These are phyloP conservation scores for Boletus tylopilopsis DNA, from an alignment of 768 basidiomycete species.

Conservation along the genomic window DNA sequence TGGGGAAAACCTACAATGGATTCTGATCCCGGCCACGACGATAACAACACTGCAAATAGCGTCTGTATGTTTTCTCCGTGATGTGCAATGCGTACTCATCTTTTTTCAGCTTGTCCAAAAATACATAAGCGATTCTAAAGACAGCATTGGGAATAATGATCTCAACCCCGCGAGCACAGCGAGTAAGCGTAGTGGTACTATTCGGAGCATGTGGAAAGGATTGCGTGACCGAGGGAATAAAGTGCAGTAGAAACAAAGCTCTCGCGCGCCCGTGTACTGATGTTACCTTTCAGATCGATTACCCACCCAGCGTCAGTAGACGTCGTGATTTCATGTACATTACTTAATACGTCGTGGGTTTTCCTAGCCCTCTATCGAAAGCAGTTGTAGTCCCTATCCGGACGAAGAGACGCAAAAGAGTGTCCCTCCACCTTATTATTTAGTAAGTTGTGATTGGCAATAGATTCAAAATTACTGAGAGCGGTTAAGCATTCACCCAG, in stretches of 20 bases:
- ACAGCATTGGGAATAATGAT: not conserved
- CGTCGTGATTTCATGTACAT: no score
- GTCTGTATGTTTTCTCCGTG: not conserved
- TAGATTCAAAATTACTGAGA: not conserved
- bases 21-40: not conserved
- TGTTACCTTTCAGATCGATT: not conserved
- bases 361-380: conserved; percentile 3
- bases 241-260: conserved; percentile 1
- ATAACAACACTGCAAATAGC: no score
- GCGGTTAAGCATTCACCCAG: conserved; percentile 3
- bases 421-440: not conserved
- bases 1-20: not conserved
- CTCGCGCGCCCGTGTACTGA: not conserved
- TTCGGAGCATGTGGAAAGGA: not conserved
- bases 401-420: not conserved
- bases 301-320: conserved; percentile 5
- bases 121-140: not conserved
- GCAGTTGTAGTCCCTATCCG: not conserved
- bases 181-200: not conserved
- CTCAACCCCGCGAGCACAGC: not conserved
- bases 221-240: not conserved
- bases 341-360: not conserved
- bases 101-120: not conserved
- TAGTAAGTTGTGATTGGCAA: not conserved
- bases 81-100: not conserved